Base-by-base conservation (phyloP, 2,329 filamentous ascomycete genomes). In the Leptographium procerum region DNA sequence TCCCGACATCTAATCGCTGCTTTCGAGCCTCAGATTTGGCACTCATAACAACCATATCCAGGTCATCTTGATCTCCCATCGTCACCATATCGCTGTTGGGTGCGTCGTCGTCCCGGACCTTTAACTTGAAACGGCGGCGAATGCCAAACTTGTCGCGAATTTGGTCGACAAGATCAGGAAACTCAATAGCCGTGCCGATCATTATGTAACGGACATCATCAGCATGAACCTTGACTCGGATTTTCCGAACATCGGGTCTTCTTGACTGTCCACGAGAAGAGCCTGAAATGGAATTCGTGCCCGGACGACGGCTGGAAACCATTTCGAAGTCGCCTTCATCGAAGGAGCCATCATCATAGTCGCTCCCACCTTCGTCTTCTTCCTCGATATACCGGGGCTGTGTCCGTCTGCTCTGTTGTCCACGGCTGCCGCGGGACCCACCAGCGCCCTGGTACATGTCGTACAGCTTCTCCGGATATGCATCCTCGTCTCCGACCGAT, bases 191-290 rank as follows among this genome's bases (percentile, higher is more conserved):
- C 1, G 85, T 76, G 9, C 82, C 83, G 57, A 96, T 84, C 82
- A 96, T 91, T 63, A 97, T 88, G 70, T 96, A 96, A 61, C 95
- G 85, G 34, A 91, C 94, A 68, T 99, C 94, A 51, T 90, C 88
- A 1, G 83, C 85, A 68, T 97, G 91, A 1, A 96, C 91, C 76
- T 99, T 99, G 69, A 96, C 85, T 43, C 91, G 84, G 63, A 97
- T 85, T 71, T 91, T 87, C 62, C 82, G 83, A 59, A 94, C 77
- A 8, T 89, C 87, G 1, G 83, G 82, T 59, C 81, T 72, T 63
- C 83, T 76, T 9, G 83, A 84, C 28, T 75, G 73, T n/a, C 77
- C 77, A 47, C 82, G 76, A 11, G 75, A 74, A 0, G 73, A 73
- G 63, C 77, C 73, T 9, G 78, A 74, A 28, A 76, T 69, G 3